phyloP scores from a whole-genome alignment of 1,139 yeast species.

The Kurtzmaniella quercitrusa region DNA sequence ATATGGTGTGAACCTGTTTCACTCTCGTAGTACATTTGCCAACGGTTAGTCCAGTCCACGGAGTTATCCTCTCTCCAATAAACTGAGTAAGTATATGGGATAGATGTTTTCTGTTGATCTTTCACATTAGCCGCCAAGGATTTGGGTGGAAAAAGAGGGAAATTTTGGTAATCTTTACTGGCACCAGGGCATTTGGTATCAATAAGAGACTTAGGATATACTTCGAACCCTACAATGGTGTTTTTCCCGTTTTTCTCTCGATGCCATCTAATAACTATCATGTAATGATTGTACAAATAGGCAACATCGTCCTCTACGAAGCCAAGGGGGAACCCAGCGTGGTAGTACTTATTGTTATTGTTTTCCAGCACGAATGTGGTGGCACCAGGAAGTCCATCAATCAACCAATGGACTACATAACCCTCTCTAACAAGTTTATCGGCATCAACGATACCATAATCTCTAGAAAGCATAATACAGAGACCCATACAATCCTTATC shows the following conservation, averaged over 20 bases:
- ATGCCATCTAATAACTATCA: slow-evolving; percentile 75
- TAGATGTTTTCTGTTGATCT: slow-evolving; percentile 25
- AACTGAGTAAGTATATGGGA: slow-evolving; percentile 82
- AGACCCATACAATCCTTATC: slow-evolving; percentile 64
- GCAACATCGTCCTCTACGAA: slow-evolving; percentile 53
- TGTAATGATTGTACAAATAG: slow-evolving; percentile 73
- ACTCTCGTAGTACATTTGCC: slow-evolving; percentile 68
- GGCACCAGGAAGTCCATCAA: slow-evolving; percentile 86
- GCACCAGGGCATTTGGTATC: slow-evolving; percentile 70
- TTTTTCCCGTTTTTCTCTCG: slow-evolving; percentile 36
- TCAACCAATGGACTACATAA: slow-evolving; percentile 78
- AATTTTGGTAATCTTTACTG: slow-evolving; percentile 51
- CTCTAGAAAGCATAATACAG: slow-evolving; percentile 58
- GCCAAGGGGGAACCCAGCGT: slow-evolving; percentile 86
- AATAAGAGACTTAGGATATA: slow-evolving; percentile 77
- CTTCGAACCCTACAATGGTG: slow-evolving; percentile 86
- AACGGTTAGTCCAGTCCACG: slow-evolving; percentile 64
- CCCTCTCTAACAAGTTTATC: slow-evolving; percentile 60
- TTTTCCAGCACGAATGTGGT: slow-evolving; percentile 72
- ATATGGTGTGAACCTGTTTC: slow-evolving; percentile 47
- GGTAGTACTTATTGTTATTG: slow-evolving; percentile 62
- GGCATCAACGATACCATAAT: slow-evolving; percentile 51
- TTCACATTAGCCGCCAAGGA: slow-evolving; percentile 9
- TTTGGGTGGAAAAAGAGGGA: slow-evolving; percentile 34
- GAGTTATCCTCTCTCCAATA: slow-evolving; percentile 83